These are phyloP conservation scores for Trypanosoma brucei DNA, from an alignment of 208 protist species.

Conservation along the genomic window DNA sequence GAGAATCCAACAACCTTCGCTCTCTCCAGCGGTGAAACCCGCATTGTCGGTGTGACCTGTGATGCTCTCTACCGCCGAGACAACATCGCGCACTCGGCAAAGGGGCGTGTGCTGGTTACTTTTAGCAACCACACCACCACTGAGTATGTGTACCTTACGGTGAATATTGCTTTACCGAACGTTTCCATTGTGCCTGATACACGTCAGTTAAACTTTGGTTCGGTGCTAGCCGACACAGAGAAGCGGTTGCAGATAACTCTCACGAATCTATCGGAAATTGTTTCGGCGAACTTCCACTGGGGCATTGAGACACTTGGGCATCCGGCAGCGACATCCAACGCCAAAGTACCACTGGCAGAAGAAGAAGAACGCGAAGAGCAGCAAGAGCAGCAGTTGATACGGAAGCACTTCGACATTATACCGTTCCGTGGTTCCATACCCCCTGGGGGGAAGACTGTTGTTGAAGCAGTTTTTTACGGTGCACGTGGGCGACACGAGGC, in stretches of 20 bases:
- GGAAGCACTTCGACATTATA: constrained; percentile 90
- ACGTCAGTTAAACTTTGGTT: constrained; percentile 86
- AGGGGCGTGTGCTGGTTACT: constrained; percentile 65
- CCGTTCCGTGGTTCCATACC: constrained; percentile 88
- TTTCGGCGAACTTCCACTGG: constrained; percentile 82
- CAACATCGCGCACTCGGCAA: constrained; percentile 61
- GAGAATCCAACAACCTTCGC: constrained; percentile 45
- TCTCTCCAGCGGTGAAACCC: constrained; percentile 71
- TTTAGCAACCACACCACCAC: constrained; percentile 89
- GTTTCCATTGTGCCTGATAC: constrained; percentile 58
- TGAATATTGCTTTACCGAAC: constrained; percentile 85
- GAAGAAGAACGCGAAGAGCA: constrained; percentile 27
- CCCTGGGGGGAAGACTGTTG: constrained; percentile 62
- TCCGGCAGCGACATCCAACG: constrained; percentile 14
- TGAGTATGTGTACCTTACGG: constrained; percentile 79
- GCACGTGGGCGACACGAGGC: constrained; percentile 37
- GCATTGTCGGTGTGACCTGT: constrained; percentile 82
- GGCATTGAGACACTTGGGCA: constrained; percentile 10
- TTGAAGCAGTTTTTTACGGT: constrained; percentile 92
- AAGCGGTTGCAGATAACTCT: constrained; percentile 60
- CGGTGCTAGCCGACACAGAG: constrained; percentile 90
- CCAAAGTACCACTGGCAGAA: not conserved
- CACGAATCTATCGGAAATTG: constrained; percentile 68
- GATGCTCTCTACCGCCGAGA: constrained; percentile 83
- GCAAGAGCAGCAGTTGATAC: constrained; percentile 12